These are phyloP conservation scores for Brassica carinata DNA, from an alignment of 345 rosid species.

Conservation along the genomic window DNA sequence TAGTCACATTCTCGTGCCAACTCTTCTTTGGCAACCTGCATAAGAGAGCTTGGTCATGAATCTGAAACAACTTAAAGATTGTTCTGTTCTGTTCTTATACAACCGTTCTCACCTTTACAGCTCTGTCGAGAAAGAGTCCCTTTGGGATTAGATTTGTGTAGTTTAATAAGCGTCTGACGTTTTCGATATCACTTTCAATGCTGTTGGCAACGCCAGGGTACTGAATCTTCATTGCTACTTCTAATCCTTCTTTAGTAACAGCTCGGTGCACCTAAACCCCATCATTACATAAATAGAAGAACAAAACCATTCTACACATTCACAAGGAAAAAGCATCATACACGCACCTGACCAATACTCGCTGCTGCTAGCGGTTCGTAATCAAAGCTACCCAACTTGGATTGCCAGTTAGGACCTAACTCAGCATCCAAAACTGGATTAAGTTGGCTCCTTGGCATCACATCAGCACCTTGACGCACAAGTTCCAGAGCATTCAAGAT, in stretches of 20 bases:
- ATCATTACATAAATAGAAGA: conserved; percentile 18
- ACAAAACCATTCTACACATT: conserved; percentile 7
- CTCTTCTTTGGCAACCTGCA: conserved; percentile 88
- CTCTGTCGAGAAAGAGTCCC: conserved; percentile 91
- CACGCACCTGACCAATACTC: conserved; percentile 85
- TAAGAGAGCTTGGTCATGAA: neutral
- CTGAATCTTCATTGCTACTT: conserved; percentile 96
- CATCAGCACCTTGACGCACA: conserved; percentile 99
- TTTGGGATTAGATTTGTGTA: conserved; percentile 90
- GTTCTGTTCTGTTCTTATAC: neutral
- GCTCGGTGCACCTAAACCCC: conserved; percentile 81
- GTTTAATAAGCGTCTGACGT: conserved; percentile 77
- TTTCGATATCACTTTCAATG: conserved; percentile 94
- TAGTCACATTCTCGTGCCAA: conserved; percentile 93
- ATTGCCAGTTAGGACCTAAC: conserved; percentile 81
- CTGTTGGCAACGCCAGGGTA: conserved; percentile 98
- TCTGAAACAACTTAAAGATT: neutral
- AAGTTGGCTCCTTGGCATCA: conserved; percentile 95
- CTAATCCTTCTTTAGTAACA: conserved; percentile 68
- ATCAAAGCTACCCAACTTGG: conserved; percentile 81
- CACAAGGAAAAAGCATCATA: neutral
- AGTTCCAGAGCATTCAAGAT: conserved; percentile 93
- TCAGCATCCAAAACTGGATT: conserved; percentile 85
- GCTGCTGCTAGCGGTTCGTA: conserved; percentile 98
- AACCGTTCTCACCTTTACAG: conserved; percentile 67